These are phyloP conservation scores for Calycina herbarum DNA, from an alignment of 2,329 filamentous ascomycete genomes.

Conservation along the genomic window DNA sequence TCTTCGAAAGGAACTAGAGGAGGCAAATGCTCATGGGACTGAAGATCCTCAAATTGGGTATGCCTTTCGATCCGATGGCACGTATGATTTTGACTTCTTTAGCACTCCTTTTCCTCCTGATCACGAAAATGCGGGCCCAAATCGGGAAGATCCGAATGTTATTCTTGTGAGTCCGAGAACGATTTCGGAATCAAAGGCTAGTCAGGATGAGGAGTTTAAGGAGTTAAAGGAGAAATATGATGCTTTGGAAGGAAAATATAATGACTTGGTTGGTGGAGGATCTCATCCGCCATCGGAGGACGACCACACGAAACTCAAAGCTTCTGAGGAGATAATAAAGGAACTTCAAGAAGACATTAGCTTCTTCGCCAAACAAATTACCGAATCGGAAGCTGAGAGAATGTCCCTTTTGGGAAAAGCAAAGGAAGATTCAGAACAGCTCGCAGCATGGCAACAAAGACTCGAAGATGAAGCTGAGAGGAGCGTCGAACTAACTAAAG, in stretches of 20 bases:
- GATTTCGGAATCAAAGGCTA: neutral
- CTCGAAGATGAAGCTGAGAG: neutral
- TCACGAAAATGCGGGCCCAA: neutral
- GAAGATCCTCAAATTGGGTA: constrained; percentile 2
- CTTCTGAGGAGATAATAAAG: neutral
- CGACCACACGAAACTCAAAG: neutral
- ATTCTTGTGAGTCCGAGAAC: neutral
- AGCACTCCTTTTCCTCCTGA: neutral
- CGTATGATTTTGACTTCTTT: constrained; percentile 6
- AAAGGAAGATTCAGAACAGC: neutral
- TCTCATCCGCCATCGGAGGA: neutral
- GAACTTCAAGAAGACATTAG: neutral
- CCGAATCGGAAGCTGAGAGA: neutral
- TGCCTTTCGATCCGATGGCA: neutral
- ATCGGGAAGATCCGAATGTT: neutral
- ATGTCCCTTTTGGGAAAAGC: neutral
- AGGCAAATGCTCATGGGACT: neutral
- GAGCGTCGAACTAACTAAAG: neutral
- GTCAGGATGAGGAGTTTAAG: neutral
- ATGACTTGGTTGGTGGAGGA: neutral
- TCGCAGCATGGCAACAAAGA: neutral
- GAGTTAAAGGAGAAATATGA: neutral
- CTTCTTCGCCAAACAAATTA: neutral
- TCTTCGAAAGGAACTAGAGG: neutral
- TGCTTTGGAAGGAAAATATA: neutral